Evolutionary conservation across 129 eudicot species (phyloP).

Genomic region (Calendula officinalis): DNA sequence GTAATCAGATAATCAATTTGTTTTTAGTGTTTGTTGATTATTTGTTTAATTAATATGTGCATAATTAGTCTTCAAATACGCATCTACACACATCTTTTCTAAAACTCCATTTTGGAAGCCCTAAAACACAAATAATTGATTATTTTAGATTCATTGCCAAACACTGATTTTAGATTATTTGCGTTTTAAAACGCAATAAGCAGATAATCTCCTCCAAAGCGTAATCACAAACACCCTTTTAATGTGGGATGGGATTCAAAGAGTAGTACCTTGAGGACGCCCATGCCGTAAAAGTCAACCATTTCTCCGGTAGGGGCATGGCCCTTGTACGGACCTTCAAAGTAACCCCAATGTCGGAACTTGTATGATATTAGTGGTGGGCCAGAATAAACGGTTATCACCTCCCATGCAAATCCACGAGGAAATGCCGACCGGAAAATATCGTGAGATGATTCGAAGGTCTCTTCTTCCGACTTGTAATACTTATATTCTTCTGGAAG

Average conservation of each 20-base stretch:
- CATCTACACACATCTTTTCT: no score
- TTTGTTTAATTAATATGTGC: no score
- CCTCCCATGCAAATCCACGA: slow-evolving; percentile 94
- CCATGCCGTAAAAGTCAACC: slow-evolving; percentile 81
- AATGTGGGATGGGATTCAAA: background rate
- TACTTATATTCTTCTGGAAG: slow-evolving; percentile 70
- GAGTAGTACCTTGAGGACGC: slow-evolving; percentile 60
- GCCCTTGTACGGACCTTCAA: slow-evolving; percentile 82
- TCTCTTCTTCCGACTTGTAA: slow-evolving; percentile 85
- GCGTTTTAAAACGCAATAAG: no score
- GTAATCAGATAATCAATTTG: no score
- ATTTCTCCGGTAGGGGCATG: slow-evolving; percentile 78
- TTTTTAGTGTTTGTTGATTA: no score
- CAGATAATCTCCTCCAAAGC: no score
- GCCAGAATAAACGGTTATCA: slow-evolving; percentile 67
- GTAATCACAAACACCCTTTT: no score
- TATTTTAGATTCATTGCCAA: no score
- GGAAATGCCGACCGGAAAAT: slow-evolving; percentile 68
- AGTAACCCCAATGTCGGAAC: slow-evolving; percentile 93
- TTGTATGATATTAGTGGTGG: slow-evolving; percentile 76
- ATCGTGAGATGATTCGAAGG: slow-evolving; percentile 83
- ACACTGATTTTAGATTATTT: no score
- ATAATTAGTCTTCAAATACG: no score
- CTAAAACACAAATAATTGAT: no score
- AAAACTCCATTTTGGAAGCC: no score